Evolutionary conservation across 331 rosid genomes (phyloP).

Genomic region (Arachis monticola): DNA sequence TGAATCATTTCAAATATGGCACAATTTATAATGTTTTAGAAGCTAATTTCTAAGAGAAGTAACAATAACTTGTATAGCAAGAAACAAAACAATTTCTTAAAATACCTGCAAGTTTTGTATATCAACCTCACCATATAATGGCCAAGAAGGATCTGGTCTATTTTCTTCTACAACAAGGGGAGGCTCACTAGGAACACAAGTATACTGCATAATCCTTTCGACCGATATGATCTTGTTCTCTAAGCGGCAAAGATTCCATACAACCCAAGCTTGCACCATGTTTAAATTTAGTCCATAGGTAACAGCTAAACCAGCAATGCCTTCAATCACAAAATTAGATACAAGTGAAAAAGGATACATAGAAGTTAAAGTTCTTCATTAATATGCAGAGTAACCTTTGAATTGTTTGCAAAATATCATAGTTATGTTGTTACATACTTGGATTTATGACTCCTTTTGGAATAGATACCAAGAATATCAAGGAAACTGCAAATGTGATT

Average conservation of each 20-base stretch:
- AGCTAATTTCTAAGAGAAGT: conserved; percentile 9
- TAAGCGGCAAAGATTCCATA: conserved; percentile 73
- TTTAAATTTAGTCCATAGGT: conserved; percentile 81
- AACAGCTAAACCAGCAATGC: conserved; percentile 74
- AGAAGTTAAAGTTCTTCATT: not conserved
- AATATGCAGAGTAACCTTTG: not conserved
- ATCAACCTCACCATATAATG: conserved; percentile 63
- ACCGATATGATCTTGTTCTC: conserved; percentile 87
- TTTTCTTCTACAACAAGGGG: conserved; percentile 63
- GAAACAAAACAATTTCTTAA: not conserved
- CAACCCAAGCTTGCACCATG: conserved; percentile 59
- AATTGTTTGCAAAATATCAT: not conserved
- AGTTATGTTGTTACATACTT: conserved; percentile 43
- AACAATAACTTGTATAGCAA: not conserved
- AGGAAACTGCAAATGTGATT: conserved; percentile 63
- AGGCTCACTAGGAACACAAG: conserved; percentile 69
- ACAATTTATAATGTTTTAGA: not conserved
- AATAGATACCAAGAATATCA: conserved; percentile 67
- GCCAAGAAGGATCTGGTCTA: conserved; percentile 67
- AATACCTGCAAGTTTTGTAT: conserved; percentile 63
- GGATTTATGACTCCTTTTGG: conserved; percentile 74
- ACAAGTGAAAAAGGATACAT: not conserved
- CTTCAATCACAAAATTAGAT: not conserved
- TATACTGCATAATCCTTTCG: conserved; percentile 78
- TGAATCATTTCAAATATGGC: not conserved